Conservation (phyloP, 2,329 filamentous ascomycete species). For the Clonostachys byssicola region DNA sequence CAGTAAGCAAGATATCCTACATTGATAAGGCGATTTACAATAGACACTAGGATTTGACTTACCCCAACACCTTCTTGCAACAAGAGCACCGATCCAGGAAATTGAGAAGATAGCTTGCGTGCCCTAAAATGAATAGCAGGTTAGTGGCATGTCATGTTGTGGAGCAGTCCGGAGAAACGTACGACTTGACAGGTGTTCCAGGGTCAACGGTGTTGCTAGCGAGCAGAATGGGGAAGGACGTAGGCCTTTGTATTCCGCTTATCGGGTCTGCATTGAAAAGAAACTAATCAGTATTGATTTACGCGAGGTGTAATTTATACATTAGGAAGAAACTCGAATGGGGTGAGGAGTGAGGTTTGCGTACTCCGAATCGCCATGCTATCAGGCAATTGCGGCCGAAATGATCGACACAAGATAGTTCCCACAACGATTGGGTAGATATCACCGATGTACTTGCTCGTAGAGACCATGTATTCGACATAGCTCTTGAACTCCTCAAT, state of each 20-base stretch:
- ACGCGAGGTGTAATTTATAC: not conserved
- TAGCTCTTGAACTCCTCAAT: constrained; percentile 16
- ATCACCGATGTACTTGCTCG: constrained; percentile 23
- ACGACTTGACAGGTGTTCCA: constrained; percentile 27
- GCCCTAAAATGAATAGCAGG: constrained; percentile 12
- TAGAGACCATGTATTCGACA: constrained; percentile 13
- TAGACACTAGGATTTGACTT: constrained; percentile 9
- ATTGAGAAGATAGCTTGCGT: constrained; percentile 16
- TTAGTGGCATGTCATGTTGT: constrained; percentile 3
- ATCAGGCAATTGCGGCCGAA: constrained; percentile 16
- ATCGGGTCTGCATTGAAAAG: constrained; percentile 11
- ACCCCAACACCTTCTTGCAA: constrained; percentile 24
- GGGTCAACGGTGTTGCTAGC: constrained; percentile 30
- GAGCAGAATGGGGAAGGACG: constrained; percentile 30
- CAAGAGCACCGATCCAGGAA: constrained; percentile 20
- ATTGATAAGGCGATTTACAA: constrained; percentile 2
- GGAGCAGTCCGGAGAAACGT: constrained; percentile 7
- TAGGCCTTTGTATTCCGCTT: constrained; percentile 10
- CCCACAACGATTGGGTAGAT: constrained; percentile 16
- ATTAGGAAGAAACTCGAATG: not conserved
- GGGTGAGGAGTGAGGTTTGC: not conserved
- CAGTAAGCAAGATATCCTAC: constrained; percentile 7
- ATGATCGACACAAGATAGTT: constrained; percentile 15
- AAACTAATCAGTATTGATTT: constrained; percentile 7
- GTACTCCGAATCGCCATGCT: constrained; percentile 17